A percentile compares a stretch with the other conserved stretches of the same genome.
These are phyloP conservation scores for Nakazawaea anatomiae DNA, from an alignment of 805 yeast genomes.

Conservation along the genomic window DNA sequence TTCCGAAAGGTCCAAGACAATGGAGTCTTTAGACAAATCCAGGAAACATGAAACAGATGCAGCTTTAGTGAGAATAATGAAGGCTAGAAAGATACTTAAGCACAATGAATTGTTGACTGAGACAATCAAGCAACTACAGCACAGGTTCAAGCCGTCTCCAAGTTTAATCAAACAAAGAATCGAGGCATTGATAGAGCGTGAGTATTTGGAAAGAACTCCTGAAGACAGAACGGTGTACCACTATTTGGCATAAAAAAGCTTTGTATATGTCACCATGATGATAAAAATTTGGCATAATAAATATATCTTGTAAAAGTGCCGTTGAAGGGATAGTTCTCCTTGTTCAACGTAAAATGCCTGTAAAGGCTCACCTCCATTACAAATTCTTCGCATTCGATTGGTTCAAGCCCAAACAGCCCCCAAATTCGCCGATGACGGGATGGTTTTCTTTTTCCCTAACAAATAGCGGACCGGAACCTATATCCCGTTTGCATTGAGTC, in stretches of 20 bases:
- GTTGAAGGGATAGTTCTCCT: too few relatives aligned
- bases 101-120: conserved; percentile 69
- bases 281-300: background rate
- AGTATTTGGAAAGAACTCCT: conserved; percentile 69
- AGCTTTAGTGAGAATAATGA: conserved; percentile 84
- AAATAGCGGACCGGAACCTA: background rate
- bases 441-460: background rate
- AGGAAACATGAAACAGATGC: conserved; percentile 73
- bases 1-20: conserved; percentile 45
- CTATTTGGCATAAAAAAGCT: conserved; percentile 45
- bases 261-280: background rate
- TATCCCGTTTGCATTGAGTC: conserved; percentile 2
- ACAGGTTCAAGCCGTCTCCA: conserved; percentile 66
- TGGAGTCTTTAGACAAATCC: conserved; percentile 53
- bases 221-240: conserved; percentile 55
- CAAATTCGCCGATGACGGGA: background rate
- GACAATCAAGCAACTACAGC: conserved; percentile 50
- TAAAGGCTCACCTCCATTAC: background rate
- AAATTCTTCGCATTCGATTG: conserved; percentile 4
- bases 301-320: background rate
- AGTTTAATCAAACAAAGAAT: conserved; percentile 64
- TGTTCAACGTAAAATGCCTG: background rate
- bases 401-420: conserved; percentile 1
- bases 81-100: conserved; percentile 53
- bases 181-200: conserved; percentile 73